These are phyloP conservation scores for Metarhizium anisopliae DNA, from an alignment of 2,329 filamentous ascomycete genomes.

Conservation along the genomic window DNA sequence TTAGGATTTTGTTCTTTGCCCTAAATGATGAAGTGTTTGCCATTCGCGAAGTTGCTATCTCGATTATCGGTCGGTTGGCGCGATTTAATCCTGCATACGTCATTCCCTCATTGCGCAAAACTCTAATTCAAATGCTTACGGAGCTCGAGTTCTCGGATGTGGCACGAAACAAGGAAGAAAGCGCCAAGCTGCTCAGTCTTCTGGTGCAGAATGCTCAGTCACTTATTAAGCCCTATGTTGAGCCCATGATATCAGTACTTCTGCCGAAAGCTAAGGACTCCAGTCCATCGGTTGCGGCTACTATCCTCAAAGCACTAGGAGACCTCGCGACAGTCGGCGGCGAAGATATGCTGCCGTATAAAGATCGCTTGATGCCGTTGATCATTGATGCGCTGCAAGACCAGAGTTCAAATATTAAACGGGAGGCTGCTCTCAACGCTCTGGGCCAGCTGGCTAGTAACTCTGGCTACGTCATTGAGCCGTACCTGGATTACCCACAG, in stretches of 20 bases:
- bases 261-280: slow-evolving; percentile 82
- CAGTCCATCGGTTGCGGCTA: slow-evolving; percentile 82
- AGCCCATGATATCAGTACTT: slow-evolving; percentile 92
- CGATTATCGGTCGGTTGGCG: slow-evolving; percentile 89
- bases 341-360: slow-evolving; percentile 86
- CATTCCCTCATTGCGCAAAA: slow-evolving; percentile 88
- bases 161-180: slow-evolving; percentile 90
- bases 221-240: slow-evolving; percentile 91
- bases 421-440: slow-evolving; percentile 83
- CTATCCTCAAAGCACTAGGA: slow-evolving; percentile 89
- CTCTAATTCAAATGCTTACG: slow-evolving; percentile 90
- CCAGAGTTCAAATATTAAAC: slow-evolving; percentile 79
- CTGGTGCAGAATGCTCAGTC: slow-evolving; percentile 88
- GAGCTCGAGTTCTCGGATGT: slow-evolving; percentile 96
- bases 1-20: slow-evolving; percentile 88
- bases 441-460: slow-evolving; percentile 90
- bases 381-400: slow-evolving; percentile 93
- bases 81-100: slow-evolving; percentile 93
- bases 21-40: slow-evolving; percentile 91
- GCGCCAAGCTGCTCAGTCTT: slow-evolving; percentile 83
- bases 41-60: slow-evolving; percentile 89
- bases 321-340: slow-evolving; percentile 91
- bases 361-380: slow-evolving; percentile 86
- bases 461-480: slow-evolving; percentile 93
- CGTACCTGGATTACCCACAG: slow-evolving; percentile 91